Evolutionary conservation across 768 basidiomycete species (phyloP), one percentile per base, ranked within the genome.

Genomic region (Sarcodon aspratus): DNA sequence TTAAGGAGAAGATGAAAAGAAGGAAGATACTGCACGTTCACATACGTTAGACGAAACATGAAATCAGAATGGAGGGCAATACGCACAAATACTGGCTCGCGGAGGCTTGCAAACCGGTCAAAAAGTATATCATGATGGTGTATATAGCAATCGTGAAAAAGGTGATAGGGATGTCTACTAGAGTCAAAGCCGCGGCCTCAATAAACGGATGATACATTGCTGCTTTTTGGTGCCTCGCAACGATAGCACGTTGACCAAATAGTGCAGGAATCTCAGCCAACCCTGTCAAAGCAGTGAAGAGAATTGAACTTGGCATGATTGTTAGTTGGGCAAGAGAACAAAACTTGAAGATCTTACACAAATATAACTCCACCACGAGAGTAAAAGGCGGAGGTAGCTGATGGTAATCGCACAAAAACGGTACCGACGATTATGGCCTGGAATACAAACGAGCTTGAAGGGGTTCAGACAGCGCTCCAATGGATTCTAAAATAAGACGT

Each of bases 331-430:
- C 15, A 27, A 42, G 2, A 13, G 5, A 42, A 8, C 13, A 8
- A 27, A 42, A n/a, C 5, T 13, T 8, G 13, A 27, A 13, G 40
- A 27, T 64, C 76, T 33, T 59, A 82, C 75, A 88, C 86, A 73
- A 85, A 89, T 15, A 91, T 67, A 18, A 83, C 70, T 64, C 86
- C 80, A 36, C 85, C 85, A 15, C 87, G 76, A n/a, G 82, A 79
- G 69, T 85, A 88, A 59, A 75, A 82, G 9, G 76, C 78, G 11
- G 68, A 61, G 0, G 85, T 85, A 8, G 67, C 65, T 12, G 75
- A 66, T 0, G 75, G 68, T 33, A 79, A 63, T 8, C 72, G 66
- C 50, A 78, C 68, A 69, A 85, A 90, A 31, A 85, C 73, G 0
- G 77, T 79, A 27, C 85, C 84, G 46, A 82, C 71, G 47, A 76